Percentiles rank a stretch among this genome's conserved stretches.
Conservation (phyloP, 169 alveolate genomes). For the Plasmodium chabaudi region DNA sequence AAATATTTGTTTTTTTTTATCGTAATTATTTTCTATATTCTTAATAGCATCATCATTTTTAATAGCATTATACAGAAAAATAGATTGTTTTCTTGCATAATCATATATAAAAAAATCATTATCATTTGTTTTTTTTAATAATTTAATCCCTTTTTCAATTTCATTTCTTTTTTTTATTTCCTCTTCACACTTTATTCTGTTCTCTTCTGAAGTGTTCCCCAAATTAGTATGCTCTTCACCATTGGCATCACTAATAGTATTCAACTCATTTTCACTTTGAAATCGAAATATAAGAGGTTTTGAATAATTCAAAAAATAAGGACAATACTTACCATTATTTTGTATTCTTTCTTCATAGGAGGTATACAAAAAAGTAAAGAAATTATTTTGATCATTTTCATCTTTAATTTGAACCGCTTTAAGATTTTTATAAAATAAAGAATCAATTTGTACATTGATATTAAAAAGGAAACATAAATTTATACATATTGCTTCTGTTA, state of each 20-base stretch:
- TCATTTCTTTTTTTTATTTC: background rate
- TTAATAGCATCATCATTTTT: constrained; percentile 27
- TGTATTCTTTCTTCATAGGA: constrained; percentile 1
- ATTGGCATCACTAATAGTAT: background rate
- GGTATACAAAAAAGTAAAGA: constrained; percentile 44
- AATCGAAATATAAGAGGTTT: constrained; percentile 51
- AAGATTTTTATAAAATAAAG: constrained; percentile 31
- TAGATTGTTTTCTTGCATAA: constrained; percentile 48
- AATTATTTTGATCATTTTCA: constrained; percentile 6
- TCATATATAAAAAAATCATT: constrained; percentile 46
- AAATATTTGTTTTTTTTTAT: constrained; percentile 13
- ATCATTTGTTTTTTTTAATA: constrained; percentile 1
- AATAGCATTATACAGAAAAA: constrained; percentile 37
- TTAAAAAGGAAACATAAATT: constrained; percentile 33
- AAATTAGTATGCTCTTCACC: background rate
- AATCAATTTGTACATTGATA: background rate
- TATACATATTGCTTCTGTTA: constrained; percentile 29
- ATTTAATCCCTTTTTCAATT: background rate
- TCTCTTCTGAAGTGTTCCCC: background rate
- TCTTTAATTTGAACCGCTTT: constrained; percentile 47
- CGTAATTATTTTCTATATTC: constrained; percentile 13
- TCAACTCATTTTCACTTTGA: constrained; percentile 3
- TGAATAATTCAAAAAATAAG: constrained; percentile 27
- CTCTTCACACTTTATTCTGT: background rate
- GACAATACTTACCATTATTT: background rate